These are phyloP conservation scores for Mrakia gelida DNA, from an alignment of 768 basidiomycete species.

Conservation along the genomic window DNA sequence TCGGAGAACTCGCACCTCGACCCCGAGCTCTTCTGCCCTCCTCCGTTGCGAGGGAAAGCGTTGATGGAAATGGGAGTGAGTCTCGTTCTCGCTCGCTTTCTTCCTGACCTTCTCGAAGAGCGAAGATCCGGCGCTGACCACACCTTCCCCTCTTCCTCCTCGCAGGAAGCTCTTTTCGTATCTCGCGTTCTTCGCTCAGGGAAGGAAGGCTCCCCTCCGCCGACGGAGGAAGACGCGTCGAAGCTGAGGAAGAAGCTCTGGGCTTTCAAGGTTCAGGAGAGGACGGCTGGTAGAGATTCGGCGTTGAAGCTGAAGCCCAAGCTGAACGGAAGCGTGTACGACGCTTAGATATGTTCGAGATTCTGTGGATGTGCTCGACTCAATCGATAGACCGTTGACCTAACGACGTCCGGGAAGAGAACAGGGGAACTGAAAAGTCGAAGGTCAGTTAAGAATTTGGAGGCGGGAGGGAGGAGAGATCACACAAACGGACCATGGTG, in stretches of 20 bases:
- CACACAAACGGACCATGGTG: no score
- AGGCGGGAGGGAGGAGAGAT: no score
- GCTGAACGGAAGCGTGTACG: no score
- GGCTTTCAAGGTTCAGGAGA: constrained; percentile 2
- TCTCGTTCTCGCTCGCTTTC: not conserved
- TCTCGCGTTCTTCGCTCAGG: not conserved
- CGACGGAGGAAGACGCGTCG: not conserved
- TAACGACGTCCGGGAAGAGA: no score
- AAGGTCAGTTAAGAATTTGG: no score
- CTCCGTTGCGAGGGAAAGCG: constrained; percentile 3
- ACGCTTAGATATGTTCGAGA: no score
- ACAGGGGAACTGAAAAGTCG: no score
- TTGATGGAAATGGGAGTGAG: constrained; percentile 20
- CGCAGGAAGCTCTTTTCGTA: constrained; percentile 7
- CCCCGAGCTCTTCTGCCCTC: constrained; percentile 7
- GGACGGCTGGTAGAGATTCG: constrained; percentile 2
- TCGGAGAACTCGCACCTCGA: not conserved
- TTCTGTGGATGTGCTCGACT: no score
- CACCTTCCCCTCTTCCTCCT: not conserved
- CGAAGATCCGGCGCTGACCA: not conserved
- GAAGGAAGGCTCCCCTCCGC: not conserved
- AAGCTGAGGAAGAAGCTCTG: constrained; percentile 3
- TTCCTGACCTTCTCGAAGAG: not conserved
- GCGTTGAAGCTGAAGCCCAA: not conserved
- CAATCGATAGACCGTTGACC: no score